A percentile compares a stretch with the other conserved stretches of the same genome.
Evolutionary conservation across 495 filamentous ascomycete genomes (phyloP).

Genomic region (Penicillium robsamsonii): DNA sequence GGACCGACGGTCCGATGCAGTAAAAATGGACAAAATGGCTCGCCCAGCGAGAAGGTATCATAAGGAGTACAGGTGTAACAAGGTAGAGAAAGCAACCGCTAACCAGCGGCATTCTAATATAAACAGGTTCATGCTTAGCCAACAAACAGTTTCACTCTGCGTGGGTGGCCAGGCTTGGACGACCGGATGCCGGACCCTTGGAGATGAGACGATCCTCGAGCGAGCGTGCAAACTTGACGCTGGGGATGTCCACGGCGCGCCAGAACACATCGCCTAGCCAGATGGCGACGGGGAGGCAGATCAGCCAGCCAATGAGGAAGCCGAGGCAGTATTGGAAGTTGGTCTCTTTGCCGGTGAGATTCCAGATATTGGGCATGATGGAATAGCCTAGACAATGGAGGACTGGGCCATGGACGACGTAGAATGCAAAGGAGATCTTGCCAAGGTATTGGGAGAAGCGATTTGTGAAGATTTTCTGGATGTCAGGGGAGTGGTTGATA

Average conservation of each 20-base stretch:
- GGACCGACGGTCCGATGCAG: background rate
- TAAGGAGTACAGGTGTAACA: background rate
- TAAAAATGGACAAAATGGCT: background rate
- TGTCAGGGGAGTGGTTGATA: slow-evolving; percentile 51
- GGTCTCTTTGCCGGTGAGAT: slow-evolving; percentile 51
- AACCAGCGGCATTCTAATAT: background rate
- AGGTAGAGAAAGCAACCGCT: background rate
- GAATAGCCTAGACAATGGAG: slow-evolving; percentile 49
- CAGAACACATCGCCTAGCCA: slow-evolving; percentile 61
- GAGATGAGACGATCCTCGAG: slow-evolving; percentile 44
- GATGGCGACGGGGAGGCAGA: slow-evolving; percentile 52
- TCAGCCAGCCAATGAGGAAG: slow-evolving; percentile 48
- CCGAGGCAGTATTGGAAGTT: slow-evolving; percentile 51
- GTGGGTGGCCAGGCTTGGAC: slow-evolving; percentile 12
- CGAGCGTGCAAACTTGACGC: slow-evolving; percentile 55
- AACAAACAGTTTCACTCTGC: background rate
- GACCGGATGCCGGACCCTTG: slow-evolving; percentile 15
- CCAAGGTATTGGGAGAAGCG: slow-evolving; percentile 60
- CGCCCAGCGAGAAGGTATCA: slow-evolving; percentile 13
- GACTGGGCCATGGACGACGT: slow-evolving; percentile 63
- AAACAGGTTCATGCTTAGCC: background rate
- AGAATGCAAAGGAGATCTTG: slow-evolving; percentile 61
- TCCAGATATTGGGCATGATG: slow-evolving; percentile 53
- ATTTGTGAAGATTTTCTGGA: slow-evolving; percentile 55
- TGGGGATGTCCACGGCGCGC: slow-evolving; percentile 55